These are phyloP conservation scores for Eragrostis nindensis DNA, from an alignment of 176 grass and related monocot species.

Conservation along the genomic window DNA sequence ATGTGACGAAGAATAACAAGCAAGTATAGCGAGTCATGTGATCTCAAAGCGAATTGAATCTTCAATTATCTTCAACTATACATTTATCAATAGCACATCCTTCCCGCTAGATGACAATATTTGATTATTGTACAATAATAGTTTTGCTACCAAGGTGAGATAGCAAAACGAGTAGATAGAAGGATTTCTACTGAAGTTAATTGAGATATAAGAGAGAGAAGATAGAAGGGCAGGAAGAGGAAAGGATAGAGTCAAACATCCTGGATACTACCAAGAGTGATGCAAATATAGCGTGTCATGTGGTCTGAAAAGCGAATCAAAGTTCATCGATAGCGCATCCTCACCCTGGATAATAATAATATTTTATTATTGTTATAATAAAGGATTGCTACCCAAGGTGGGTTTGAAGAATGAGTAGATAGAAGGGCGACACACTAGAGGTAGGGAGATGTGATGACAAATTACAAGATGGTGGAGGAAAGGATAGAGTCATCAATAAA, in stretches of 20 bases:
- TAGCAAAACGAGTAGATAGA: neutral
- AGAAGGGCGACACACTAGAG: neutral
- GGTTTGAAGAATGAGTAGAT: too few species aligned
- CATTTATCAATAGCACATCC: neutral
- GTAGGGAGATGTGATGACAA: neutral
- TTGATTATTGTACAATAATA: neutral
- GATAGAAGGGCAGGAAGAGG: too few species aligned
- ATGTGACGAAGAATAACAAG: too few species aligned
- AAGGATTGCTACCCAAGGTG: neutral
- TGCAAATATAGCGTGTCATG: too few species aligned
- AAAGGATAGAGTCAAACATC: too few species aligned
- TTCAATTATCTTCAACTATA: neutral
- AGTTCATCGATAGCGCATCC: neutral
- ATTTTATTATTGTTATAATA: neutral
- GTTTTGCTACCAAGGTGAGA: neutral
- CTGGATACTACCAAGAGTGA: too few species aligned
- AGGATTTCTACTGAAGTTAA: too few species aligned
- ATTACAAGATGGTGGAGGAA: neutral
- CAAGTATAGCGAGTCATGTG: neutral
- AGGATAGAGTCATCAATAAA: neutral
- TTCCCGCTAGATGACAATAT: neutral
- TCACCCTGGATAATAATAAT: neutral
- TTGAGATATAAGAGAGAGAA: too few species aligned
- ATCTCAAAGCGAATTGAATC: neutral
- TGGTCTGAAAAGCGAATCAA: too few species aligned